These are phyloP conservation scores for Torulaspora pretoriensis DNA, from an alignment of 1,139 yeast genomes.

Conservation along the genomic window DNA sequence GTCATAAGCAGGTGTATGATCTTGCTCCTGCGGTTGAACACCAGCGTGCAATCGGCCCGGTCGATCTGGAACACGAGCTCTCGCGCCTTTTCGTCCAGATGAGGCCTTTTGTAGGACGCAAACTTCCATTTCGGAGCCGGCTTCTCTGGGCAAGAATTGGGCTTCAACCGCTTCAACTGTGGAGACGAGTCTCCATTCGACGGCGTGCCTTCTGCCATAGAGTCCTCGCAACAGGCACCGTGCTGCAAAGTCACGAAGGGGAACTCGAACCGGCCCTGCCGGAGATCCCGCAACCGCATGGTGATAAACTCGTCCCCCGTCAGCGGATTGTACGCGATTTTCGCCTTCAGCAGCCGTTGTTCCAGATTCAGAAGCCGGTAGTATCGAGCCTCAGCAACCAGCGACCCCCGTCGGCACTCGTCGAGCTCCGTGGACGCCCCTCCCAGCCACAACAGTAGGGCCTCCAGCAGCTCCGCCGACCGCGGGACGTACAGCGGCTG, in stretches of 20 bases:
- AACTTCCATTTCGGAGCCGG: conserved; percentile 24
- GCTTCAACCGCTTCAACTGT: conserved; percentile 10
- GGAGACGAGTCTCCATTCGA: conserved; percentile 10
- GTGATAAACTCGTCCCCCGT: conserved; percentile 52
- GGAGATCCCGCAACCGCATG: conserved; percentile 48
- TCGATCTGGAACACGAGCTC: conserved; percentile 56
- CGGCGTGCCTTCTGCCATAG: conserved; percentile 6
- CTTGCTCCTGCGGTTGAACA: conserved; percentile 30
- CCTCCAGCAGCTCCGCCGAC: conserved; percentile 55
- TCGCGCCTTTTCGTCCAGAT: conserved; percentile 48
- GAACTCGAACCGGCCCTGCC: conserved; percentile 40
- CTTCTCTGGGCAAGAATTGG: conserved; percentile 7
- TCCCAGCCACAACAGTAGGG: conserved; percentile 51
- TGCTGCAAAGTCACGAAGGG: neutral
- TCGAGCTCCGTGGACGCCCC: conserved; percentile 55
- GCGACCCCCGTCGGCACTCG: conserved; percentile 47
- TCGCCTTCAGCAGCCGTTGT: conserved; percentile 58
- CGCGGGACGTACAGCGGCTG: conserved; percentile 53
- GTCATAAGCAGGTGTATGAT: conserved; percentile 32
- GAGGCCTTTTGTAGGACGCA: conserved; percentile 54
- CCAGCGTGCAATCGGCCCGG: conserved; percentile 26
- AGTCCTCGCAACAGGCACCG: conserved; percentile 1
- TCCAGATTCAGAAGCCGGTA: conserved; percentile 73
- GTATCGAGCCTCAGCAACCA: conserved; percentile 68
- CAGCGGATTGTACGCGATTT: conserved; percentile 51